Evolutionary conservation across 352 stramenopile species (phyloP), one percentile per base, ranked within the genome.

Genomic region (Thraustochytrium sp.): DNA sequence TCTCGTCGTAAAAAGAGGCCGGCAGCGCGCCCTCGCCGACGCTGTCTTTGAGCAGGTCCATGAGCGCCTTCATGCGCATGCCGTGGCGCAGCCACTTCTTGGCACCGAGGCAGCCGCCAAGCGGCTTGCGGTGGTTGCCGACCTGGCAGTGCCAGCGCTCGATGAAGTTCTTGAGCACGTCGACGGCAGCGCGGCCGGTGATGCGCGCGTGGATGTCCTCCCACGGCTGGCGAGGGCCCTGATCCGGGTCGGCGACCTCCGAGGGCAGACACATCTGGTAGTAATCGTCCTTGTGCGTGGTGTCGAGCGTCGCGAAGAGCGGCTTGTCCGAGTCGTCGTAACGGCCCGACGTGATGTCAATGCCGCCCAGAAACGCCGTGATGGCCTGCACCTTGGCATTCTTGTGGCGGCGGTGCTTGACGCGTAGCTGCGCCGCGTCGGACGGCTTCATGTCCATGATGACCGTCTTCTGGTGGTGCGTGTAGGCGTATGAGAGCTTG

Each of bases 131-230:
- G 2, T 61, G 42, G 31, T 51, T 55, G 42, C 68, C 68, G 21
- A 64, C 68, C 49, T 84, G 54, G 13, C 92, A 48, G 68, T 76
- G 92, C 90, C 90, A 94, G 8, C 90, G 88, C 42, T 90, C 84
- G 2, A 90, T 76, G 56, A 93, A 94, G 56, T 89, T 92, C 42
- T 86, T 82, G 1, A 90, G 89, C n/a, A 93, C 89, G 63, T 94
- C 90, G 42, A 80, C 85, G 0, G 87, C 87, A 0, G 89, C 88
- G 1, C 86, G 85, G 0, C 89, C 89, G 11, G 89, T 76, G 18
- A 93, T 85, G 5, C 89, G 87, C 4, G 88, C 80, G 61, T 89
- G 85, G 2, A 89, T 86, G 59, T 94, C 90, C 11, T 93, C 42
- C 90, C 90, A 93, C 13, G 75, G 75, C 61, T 61, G 31, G 40